Evolutionary conservation across 1,284 basidiomycete genomes (phyloP), one percentile per base, ranked within the genome.

Genomic region (Inonotus hispidus): DNA sequence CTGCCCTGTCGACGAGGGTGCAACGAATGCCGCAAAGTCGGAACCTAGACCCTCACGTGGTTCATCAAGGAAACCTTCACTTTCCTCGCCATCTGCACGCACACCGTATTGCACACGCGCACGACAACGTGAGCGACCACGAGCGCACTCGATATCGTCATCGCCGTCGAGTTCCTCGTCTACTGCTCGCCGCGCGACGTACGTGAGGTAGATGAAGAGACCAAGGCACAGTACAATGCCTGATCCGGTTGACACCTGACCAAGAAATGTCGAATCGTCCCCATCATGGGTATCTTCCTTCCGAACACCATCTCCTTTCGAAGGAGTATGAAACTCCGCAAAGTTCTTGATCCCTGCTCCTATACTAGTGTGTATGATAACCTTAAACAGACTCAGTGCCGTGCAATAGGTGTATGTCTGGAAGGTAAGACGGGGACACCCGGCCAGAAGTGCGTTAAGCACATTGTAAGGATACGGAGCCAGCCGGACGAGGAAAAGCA

Each of bases 381-480:
- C 83, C 73, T 94, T 94, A 79, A 90, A 85, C 58, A 94, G 80
- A 39, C 88, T 90, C 35, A 93, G 79, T 4, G 86, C 91, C 7
- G 92, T 94, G 75, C 90, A 93, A 53, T 82, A 69, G 29, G 84
- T 82, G 74, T 93, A 94, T 10, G 90, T 93, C 64, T 80, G 80
- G 67, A 93, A 77, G 10, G 84, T 87, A 66, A 94, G 81, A n/a
- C 86, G 85, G n/a, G 87, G 86, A 13, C 90, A 85, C n/a, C 90
- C 89, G 2, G 92, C 92, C 38, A 94, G 82, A 47, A 94, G 82
- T 67, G 88, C 91, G 75, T 94, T 94, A 86, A 94, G 91, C 69
- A 94, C 87, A 73, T 94, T 94, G 77, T 89, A 90, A 0, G 88
- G 89, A 70, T 91, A 91, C 3, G 89, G 89, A 19, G 90, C 92